A percentile compares a stretch with the other conserved stretches of the same genome.
phyloP scores from a whole-genome alignment of 441 rosid genomes.

The Jatropha multifida region DNA sequence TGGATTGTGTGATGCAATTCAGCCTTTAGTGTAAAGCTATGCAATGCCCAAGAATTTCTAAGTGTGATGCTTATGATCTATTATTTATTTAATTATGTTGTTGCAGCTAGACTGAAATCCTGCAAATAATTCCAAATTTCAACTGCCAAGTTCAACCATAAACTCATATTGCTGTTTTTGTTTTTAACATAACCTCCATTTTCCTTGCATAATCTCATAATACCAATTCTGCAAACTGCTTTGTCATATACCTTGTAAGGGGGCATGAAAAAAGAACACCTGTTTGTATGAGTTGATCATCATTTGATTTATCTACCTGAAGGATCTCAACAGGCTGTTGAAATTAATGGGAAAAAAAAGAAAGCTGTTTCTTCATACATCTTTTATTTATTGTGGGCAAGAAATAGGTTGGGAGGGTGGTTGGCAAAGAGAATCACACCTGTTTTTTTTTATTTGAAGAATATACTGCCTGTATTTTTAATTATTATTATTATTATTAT shows the following conservation, averaged over 20 bases:
- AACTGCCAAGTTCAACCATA: too few relatives aligned
- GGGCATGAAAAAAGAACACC: neutral
- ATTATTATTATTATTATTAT: too few relatives aligned
- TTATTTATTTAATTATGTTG: too few relatives aligned
- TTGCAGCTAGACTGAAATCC: too few relatives aligned
- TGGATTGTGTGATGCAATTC: neutral
- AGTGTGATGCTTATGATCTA: too few relatives aligned
- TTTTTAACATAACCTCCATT: too few relatives aligned
- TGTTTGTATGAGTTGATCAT: neutral
- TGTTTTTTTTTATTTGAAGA: neutral
- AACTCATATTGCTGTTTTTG: neutral
- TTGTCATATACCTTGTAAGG: neutral
- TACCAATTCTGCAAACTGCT: neutral
- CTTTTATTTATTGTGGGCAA: neutral
- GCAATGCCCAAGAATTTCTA: too few relatives aligned
- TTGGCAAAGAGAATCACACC: neutral
- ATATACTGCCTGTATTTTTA: neutral
- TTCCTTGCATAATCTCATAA: neutral
- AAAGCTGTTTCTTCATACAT: neutral
- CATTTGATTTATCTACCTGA: too few relatives aligned
- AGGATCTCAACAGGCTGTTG: neutral
- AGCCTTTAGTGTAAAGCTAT: neutral
- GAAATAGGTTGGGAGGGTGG: neutral
- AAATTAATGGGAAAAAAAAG: neutral
- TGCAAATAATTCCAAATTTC: too few relatives aligned